Base-by-base conservation (phyloP, 2,329 filamentous ascomycete genomes). In the Aaosphaeria pasadenensis region DNA sequence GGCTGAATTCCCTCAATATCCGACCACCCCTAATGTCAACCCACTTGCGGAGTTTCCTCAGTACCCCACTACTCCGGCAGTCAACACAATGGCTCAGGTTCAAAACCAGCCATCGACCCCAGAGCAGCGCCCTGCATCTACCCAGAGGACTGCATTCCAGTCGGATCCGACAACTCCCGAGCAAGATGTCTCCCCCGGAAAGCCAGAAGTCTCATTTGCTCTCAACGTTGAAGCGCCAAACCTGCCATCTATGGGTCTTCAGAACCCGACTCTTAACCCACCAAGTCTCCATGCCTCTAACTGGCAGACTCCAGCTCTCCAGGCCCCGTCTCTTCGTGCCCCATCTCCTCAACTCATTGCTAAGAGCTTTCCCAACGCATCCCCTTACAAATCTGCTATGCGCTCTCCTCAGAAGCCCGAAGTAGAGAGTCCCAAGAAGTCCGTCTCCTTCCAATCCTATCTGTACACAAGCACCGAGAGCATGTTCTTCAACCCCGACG, bases 351-450 rank as follows among this genome's bases (percentile, higher is more conserved):
- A 36, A 36, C 17, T 3, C 17, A 24, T 24, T 24, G 17, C 17
- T 3, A 24, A 24, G 17, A 24, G 17, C 17, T 24, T 36, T 9
- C n/a, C 33, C 33, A 9, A 9, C 11, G n/a, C 40, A 4, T 44
- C 46, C 7, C 41, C 41, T 4, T 13, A 39, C 43, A 49, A 49
- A 17, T 71, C 69, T 11, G 58, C 67, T 7, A 52, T 71, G 3
- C 63, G 65, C 30, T 71, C 69, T n/a, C 69, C 69, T 11, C 51
- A 66, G 45, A 70, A 66, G 52, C 50, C 51, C 7, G 56, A 57
- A 11, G 42, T 57, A 1, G 65, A 65, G 52, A 63, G 65, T 7
- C 66, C 65, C 1, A 71, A 71, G 60, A 71, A 71, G 55, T 56
- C 59, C 17, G 69, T 71, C 7, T 66, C 60, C 9, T 71, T 63